Evolutionary conservation across 495 filamentous ascomycete species (phyloP), one percentile per base, ranked within the genome.

Genomic region (Beverwykella pulmonaria): DNA sequence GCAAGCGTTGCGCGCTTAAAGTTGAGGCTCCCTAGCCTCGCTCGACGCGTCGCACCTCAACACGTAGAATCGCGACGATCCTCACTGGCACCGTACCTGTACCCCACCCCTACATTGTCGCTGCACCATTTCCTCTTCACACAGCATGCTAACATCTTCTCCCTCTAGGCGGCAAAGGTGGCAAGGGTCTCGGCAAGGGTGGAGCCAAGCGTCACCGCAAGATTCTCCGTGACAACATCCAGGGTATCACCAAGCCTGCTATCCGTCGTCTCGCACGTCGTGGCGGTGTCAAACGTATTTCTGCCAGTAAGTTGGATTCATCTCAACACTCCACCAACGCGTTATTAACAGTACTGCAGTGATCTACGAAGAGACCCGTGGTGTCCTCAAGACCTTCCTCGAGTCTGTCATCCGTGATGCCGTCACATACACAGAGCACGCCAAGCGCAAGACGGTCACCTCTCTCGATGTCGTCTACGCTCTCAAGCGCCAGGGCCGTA

Each of bases 191-290:
- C 78, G 86, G 86, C 75, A 97, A 97, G 83, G 93, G 93, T 77
- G 92, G 96, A 74, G 93, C 93, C 83, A 97, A 97, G 90, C 93
- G 93, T 81, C 92, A 97, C 81, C 89, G 94, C 75, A 98, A 98
- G 89, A 97, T 98, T 84, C 86, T 98, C 78, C 92, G 93, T 79
- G 93, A 98, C 89, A 98, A 97, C 89, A 97, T 98, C 79, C 93
- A 97, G 77, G 87, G 87, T 76, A 88, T 89, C 77, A 89, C 87
- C 75, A 88, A 88, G 80, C 86, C 87, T 65, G 87, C 86, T 61
- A 88, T 89, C 76, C 86, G 86, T 60, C 86, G 86, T 87, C 83
- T 85, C 57, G 84, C 81, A 48, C 83, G 81, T 67, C 82, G 82
- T 85, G 80, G 82, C 53, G 82, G 82, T 81, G 83, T 86, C 78